Percentiles rank a stretch among this genome's conserved stretches.
These are phyloP conservation scores for Nemania sp. DNA, from an alignment of 2,329 filamentous ascomycete species.

Conservation along the genomic window DNA sequence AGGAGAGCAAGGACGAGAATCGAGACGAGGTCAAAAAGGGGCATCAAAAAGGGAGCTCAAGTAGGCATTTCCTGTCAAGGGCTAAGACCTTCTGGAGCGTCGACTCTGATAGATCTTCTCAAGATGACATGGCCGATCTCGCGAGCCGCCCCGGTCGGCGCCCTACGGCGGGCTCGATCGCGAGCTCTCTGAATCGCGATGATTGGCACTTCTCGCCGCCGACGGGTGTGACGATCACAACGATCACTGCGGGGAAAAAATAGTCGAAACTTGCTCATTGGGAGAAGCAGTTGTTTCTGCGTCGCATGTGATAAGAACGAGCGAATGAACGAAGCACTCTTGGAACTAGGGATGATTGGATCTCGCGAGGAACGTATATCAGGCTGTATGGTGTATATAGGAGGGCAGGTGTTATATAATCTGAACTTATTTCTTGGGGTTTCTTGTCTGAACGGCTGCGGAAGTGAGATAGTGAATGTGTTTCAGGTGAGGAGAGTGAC, in stretches of 20 bases:
- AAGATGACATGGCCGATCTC: neutral
- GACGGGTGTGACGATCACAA: neutral
- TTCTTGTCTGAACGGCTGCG: too few species aligned
- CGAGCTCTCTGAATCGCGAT: neutral
- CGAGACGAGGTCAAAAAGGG: neutral
- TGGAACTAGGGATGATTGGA: too few species aligned
- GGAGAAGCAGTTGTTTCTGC: neutral
- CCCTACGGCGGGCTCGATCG: neutral
- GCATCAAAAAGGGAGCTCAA: neutral
- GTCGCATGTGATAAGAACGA: too few species aligned
- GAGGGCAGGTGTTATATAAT: too few species aligned
- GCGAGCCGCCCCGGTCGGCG: neutral
- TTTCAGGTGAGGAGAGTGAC: too few species aligned
- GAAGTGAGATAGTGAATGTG: too few species aligned
- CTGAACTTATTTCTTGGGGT: too few species aligned
- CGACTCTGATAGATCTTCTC: neutral
- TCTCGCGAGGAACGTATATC: too few species aligned
- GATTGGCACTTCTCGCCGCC: neutral
- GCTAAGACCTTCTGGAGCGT: conserved; percentile 3
- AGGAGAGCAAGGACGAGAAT: neutral
- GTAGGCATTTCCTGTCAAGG: neutral
- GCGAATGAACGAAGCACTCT: too few species aligned
- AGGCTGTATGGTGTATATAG: too few species aligned
- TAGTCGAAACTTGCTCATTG: neutral
- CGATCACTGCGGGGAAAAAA: neutral